Conservation (phyloP, 768 basidiomycete species). For the Xanthoconium purpureum region DNA sequence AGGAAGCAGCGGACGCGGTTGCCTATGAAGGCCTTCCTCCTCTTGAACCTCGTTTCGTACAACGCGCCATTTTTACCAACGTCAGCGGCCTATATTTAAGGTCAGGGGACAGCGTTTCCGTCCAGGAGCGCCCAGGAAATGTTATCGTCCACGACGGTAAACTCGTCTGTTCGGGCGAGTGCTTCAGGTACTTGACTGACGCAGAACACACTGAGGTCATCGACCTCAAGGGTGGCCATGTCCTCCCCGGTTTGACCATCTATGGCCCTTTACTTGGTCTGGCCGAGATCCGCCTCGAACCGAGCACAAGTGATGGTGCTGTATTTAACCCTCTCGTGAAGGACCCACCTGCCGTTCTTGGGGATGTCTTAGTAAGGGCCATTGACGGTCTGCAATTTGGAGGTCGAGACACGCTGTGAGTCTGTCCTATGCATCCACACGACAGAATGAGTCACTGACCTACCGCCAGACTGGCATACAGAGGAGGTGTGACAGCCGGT, state of each 20-base stretch:
- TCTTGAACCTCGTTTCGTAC: conserved; percentile 39
- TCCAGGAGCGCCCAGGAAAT: conserved; percentile 23
- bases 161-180: conserved; percentile 47
- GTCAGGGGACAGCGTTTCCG: conserved; percentile 23
- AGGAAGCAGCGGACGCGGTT: conserved; percentile 60
- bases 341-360: conserved; percentile 35
- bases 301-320: conserved; percentile 66
- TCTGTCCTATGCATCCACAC: conserved; percentile 10
- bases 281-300: conserved; percentile 64
- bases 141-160: conserved; percentile 49
- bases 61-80: conserved; percentile 60
- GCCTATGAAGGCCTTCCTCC: conserved; percentile 75
- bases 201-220: conserved; percentile 36
- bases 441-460: not conserved
- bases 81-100: conserved; percentile 48
- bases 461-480: conserved; percentile 54
- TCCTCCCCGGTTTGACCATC: conserved; percentile 66
- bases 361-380: conserved; percentile 27
- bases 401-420: conserved; percentile 12
- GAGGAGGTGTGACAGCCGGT: conserved; percentile 62
- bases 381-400: conserved; percentile 39
- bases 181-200: conserved; percentile 21
- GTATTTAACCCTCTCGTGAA: conserved; percentile 52
- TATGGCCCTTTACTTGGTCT: conserved; percentile 73
- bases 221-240: conserved; percentile 69